A percentile compares a stretch with the other conserved stretches of the same genome.
Conservation (phyloP, 2,329 filamentous ascomycete species). For the Mycosphaerella arachidis region DNA sequence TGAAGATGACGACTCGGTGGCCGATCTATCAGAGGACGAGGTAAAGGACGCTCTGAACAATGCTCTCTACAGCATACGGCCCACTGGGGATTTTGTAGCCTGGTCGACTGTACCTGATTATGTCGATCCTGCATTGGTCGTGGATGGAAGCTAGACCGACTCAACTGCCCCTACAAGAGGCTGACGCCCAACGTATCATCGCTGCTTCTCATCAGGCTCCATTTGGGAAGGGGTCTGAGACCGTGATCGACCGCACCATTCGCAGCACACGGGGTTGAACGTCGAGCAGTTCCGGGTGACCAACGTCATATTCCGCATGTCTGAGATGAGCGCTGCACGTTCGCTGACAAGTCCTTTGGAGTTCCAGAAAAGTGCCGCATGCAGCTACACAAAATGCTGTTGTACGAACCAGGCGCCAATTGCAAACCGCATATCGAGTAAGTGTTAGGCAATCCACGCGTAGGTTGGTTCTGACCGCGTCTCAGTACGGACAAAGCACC, state of each 20-base stretch:
- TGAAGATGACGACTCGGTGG: not conserved
- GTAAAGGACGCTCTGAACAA: not conserved
- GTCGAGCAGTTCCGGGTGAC: not conserved
- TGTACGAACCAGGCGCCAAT: not conserved
- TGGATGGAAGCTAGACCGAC: not conserved
- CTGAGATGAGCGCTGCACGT: not conserved
- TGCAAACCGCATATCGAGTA: not conserved
- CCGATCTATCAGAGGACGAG: not conserved
- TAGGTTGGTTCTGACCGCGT: not conserved
- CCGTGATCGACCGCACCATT: constrained; percentile 27
- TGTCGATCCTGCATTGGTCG: not conserved
- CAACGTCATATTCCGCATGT: not conserved
- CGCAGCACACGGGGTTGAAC: not conserved
- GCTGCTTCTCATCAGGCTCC: constrained; percentile 25
- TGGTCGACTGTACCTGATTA: not conserved
- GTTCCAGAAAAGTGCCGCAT: not conserved
- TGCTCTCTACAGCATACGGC: not conserved
- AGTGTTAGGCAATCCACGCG: not conserved
- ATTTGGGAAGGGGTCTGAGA: constrained; percentile 31
- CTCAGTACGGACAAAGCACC: not conserved
- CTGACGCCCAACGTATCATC: constrained; percentile 15
- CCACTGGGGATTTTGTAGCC: not conserved
- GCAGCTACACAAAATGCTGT: not conserved
- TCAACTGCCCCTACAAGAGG: constrained; percentile 5
- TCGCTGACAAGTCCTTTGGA: no score